Base-by-base conservation (phyloP, 1,139 yeast species). In the Candida sojae region DNA sequence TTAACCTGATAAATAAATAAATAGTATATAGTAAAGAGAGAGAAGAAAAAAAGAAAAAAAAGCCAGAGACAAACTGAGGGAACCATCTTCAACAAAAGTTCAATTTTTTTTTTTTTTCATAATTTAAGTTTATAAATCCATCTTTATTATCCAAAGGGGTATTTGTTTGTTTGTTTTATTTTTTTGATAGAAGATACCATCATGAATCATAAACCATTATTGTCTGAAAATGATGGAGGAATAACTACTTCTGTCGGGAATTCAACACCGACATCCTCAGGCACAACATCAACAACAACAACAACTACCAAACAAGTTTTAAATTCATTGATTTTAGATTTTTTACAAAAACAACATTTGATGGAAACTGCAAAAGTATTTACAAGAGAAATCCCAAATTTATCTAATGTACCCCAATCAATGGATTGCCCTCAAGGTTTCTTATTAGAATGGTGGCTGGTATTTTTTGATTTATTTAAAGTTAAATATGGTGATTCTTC, bases 381-480 rank as follows among this genome's bases (percentile, higher is more conserved):
- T 63, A 82, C 80, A 54, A 79, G 78, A 53, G 97, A 91, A 64
- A 91, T 92, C 6, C 63, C 71, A 51, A 78, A 76, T 47, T 64
- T 82, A 26, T 83, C 86, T 0, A 70, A 71, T 26, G 65, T 81
- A 49, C 70, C 72, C 46, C 75, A 82, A 58, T 75, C 83, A 26
- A 80, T 82, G 81, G 90, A 90, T 61, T 85, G 96, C 4, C 95
- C 96, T 0, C 92, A 86, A 58, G 95, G 97, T 8, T 91, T 89
- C 60, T 70, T 91, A 41, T 84, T 80, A 58, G 97, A 91, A 63
- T 92, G 98, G 97, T 92, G 97, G 97, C 91, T 84, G 70, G 84
- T 91, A 31, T 92, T 91, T 63, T 92, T 97, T 97, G 97, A 92
- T 64, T 85, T 90, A 42, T 89, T 87, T 67, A 88, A 87, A 60